Evolutionary conservation across 1,284 basidiomycete genomes (phyloP).

Genomic region (Apiotrichum gracile): DNA sequence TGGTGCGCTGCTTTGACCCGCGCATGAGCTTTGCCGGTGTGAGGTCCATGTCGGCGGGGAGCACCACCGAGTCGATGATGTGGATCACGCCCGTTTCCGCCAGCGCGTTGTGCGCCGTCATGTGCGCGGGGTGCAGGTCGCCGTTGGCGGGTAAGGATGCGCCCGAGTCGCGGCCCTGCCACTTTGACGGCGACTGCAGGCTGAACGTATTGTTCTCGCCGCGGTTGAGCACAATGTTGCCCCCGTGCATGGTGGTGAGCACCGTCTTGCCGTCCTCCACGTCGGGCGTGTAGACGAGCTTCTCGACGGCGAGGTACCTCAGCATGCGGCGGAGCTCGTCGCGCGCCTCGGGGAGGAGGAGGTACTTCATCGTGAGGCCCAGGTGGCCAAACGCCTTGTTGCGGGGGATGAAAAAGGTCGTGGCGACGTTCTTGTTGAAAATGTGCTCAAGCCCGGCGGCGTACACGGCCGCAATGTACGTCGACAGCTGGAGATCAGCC

Average conservation of each 20-base stretch:
- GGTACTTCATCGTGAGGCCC: slow-evolving; percentile 82
- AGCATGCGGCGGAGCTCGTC: slow-evolving; percentile 75
- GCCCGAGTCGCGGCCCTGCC: slow-evolving; percentile 36
- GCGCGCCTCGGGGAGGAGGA: slow-evolving; percentile 64
- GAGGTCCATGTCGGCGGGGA: slow-evolving; percentile 81
- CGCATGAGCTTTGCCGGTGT: slow-evolving; percentile 82
- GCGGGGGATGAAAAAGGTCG: slow-evolving; percentile 79
- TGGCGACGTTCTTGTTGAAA: slow-evolving; percentile 62
- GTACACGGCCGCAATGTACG: slow-evolving; percentile 83
- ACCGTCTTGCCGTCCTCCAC: slow-evolving; percentile 32
- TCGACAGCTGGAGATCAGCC: slow-evolving; percentile 73
- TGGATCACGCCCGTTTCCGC: slow-evolving; percentile 90
- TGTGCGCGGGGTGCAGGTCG: slow-evolving; percentile 30
- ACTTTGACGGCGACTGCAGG: slow-evolving; percentile 32
- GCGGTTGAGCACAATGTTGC: slow-evolving; percentile 41
- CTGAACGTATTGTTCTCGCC: slow-evolving; percentile 21
- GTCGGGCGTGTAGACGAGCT: slow-evolving; percentile 65
- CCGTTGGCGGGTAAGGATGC: slow-evolving; percentile 49
- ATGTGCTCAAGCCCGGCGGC: slow-evolving; percentile 70
- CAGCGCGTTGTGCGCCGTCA: slow-evolving; percentile 53
- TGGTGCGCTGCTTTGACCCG: slow-evolving; percentile 79
- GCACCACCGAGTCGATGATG: slow-evolving; percentile 72
- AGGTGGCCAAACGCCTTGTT: slow-evolving; percentile 82
- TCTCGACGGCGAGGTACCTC: slow-evolving; percentile 73
- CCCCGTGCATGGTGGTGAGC: slow-evolving; percentile 46